Evolutionary conservation across 306 rosid species (phyloP).

Genomic region (Dryas drummondii): DNA sequence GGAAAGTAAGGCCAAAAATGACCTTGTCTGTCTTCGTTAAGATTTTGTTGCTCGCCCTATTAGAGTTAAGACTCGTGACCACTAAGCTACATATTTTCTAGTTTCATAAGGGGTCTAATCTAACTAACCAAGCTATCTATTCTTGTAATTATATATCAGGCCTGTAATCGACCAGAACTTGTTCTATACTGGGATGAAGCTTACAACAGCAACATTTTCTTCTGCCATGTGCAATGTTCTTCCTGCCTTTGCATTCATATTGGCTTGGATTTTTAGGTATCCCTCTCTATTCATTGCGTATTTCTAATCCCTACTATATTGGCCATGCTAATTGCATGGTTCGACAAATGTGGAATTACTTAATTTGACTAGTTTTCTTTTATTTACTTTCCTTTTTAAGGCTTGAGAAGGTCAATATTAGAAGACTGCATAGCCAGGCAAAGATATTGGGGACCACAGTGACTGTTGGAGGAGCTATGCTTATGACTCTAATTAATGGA

Average conservation of each 20-base stretch:
- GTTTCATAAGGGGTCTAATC: background rate
- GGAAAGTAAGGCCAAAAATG: constrained; percentile 56
- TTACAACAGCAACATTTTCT: constrained; percentile 55
- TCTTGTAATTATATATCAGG: constrained; percentile 17
- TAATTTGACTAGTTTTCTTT: background rate
- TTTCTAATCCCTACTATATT: background rate
- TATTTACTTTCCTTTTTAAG: constrained; percentile 14
- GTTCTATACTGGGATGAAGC: constrained; percentile 50
- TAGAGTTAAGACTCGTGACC: constrained; percentile 33
- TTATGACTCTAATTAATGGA: constrained; percentile 45
- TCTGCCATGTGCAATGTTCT: constrained; percentile 52
- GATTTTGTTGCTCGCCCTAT: constrained; percentile 37
- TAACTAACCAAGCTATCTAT: background rate
- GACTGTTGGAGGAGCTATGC: constrained; percentile 55
- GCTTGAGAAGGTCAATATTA: constrained; percentile 46
- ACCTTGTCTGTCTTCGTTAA: constrained; percentile 33
- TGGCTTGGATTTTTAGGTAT: constrained; percentile 55
- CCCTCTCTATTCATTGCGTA: background rate
- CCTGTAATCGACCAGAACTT: constrained; percentile 62
- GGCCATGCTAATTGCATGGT: background rate
- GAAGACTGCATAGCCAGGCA: constrained; percentile 37
- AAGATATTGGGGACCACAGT: constrained; percentile 44
- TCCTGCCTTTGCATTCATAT: constrained; percentile 54
- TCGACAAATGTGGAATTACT: background rate
- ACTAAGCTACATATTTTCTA: background rate